Conservation (phyloP, 2,329 filamentous ascomycete species). For the Botryotinia convoluta region DNA sequence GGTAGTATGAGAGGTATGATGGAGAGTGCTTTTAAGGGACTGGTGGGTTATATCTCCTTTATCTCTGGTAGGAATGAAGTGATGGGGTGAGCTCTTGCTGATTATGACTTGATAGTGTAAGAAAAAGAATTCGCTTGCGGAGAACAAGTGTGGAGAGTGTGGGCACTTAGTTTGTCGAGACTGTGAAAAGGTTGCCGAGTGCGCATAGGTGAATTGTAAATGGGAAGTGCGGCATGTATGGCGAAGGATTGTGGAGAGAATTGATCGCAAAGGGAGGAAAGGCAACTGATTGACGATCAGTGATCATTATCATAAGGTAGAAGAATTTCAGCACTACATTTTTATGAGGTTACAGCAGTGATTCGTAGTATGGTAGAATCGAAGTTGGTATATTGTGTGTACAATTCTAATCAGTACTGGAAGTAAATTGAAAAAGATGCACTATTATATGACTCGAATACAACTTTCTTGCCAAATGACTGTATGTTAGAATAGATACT, state of each 20-base stretch:
- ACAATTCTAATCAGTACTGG: neutral
- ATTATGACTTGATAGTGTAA: neutral
- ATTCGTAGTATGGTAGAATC: neutral
- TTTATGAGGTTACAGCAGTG: neutral
- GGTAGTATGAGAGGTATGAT: neutral
- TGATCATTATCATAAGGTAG: too few relatives aligned
- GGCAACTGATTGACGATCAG: neutral
- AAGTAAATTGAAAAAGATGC: neutral
- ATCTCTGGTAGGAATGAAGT: neutral
- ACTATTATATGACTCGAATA: neutral
- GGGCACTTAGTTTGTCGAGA: neutral
- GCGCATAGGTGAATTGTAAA: neutral
- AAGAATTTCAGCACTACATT: neutral
- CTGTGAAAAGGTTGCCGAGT: constrained; percentile 6
- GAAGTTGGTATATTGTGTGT: neutral
- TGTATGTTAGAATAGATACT: neutral
- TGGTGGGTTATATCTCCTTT: neutral
- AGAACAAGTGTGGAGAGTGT: constrained; percentile 13
- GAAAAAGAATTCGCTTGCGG: neutral
- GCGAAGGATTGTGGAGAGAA: neutral
- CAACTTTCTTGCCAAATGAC: neutral
- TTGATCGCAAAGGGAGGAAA: neutral
- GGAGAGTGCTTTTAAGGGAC: neutral
- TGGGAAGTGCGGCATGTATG: too few relatives aligned
- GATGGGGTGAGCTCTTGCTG: neutral